These are phyloP conservation scores for Favolaschia claudopus DNA, from an alignment of 768 basidiomycete genomes.

Conservation along the genomic window DNA sequence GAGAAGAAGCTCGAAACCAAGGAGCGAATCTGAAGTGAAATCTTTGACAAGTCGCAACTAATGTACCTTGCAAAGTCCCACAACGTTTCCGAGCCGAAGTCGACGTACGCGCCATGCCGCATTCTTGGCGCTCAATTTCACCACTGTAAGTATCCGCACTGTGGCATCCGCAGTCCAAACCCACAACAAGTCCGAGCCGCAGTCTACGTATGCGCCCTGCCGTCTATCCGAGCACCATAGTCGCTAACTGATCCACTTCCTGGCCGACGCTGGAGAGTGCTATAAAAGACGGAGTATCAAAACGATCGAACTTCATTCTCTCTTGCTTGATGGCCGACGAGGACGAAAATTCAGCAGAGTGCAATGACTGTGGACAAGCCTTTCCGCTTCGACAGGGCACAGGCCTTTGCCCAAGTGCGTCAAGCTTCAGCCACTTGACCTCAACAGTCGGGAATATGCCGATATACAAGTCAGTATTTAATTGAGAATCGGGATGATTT, in stretches of 20 bases:
- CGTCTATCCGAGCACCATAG: too few relatives aligned
- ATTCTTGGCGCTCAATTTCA: too few relatives aligned
- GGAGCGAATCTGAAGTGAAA: too few relatives aligned
- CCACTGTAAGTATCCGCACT: too few relatives aligned
- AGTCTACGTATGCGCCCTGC: too few relatives aligned
- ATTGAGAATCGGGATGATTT: not conserved
- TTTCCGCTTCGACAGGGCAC: not conserved
- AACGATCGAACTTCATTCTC: not conserved
- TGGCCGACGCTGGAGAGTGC: too few relatives aligned
- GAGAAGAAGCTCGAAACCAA: too few relatives aligned
- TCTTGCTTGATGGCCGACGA: too few relatives aligned
- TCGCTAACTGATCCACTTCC: too few relatives aligned
- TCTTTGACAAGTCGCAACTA: not conserved
- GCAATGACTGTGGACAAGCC: not conserved
- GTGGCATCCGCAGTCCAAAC: too few relatives aligned
- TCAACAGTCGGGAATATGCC: not conserved
- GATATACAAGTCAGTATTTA: not conserved
- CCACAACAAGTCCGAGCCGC: too few relatives aligned
- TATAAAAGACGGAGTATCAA: not conserved
- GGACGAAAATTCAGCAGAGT: not conserved
- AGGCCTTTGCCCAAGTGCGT: not conserved
- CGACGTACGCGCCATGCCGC: too few relatives aligned
- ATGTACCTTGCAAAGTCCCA: not conserved
- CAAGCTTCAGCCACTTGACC: not conserved
- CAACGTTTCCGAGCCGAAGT: not conserved